These are phyloP conservation scores for Puccinia sorghi DNA, from an alignment of 1,284 basidiomycete genomes.

Conservation along the genomic window DNA sequence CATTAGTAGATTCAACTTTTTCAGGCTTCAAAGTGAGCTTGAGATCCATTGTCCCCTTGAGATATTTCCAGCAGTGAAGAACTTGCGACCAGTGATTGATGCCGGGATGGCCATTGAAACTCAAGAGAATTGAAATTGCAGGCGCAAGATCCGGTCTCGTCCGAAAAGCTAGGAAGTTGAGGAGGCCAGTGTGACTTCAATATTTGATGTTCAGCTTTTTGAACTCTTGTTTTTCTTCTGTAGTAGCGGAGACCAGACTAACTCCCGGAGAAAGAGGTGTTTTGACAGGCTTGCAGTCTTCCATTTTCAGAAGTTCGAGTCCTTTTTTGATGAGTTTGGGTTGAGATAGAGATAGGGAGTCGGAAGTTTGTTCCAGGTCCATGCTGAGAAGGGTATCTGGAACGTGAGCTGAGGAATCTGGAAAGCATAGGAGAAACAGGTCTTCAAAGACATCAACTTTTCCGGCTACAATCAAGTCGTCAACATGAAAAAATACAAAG, in stretches of 20 bases:
- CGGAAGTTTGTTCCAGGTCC: neutral
- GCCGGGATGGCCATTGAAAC: neutral
- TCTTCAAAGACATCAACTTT: neutral
- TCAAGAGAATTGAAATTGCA: neutral
- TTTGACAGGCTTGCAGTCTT: neutral
- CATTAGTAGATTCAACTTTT: no score
- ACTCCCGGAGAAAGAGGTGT: neutral
- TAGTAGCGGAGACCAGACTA: neutral
- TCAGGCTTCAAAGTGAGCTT: no score
- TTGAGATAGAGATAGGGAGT: neutral
- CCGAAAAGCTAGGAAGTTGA: neutral
- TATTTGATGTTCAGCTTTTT: conserved; percentile 1
- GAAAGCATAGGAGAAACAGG: neutral
- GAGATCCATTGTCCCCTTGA: no score
- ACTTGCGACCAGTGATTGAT: neutral
- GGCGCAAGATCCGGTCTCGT: conserved; percentile 14
- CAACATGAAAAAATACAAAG: neutral
- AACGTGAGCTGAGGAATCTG: neutral
- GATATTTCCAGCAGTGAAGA: neutral
- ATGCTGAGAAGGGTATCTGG: neutral
- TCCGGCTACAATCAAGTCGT: neutral
- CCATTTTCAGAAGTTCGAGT: neutral
- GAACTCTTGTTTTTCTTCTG: no score
- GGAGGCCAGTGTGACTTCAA: neutral
- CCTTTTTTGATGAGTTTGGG: neutral